Percentiles rank a stretch among this genome's conserved stretches.
Evolutionary conservation across 208 protist species (phyloP).

Genomic region (Leishmania amazonensis): DNA sequence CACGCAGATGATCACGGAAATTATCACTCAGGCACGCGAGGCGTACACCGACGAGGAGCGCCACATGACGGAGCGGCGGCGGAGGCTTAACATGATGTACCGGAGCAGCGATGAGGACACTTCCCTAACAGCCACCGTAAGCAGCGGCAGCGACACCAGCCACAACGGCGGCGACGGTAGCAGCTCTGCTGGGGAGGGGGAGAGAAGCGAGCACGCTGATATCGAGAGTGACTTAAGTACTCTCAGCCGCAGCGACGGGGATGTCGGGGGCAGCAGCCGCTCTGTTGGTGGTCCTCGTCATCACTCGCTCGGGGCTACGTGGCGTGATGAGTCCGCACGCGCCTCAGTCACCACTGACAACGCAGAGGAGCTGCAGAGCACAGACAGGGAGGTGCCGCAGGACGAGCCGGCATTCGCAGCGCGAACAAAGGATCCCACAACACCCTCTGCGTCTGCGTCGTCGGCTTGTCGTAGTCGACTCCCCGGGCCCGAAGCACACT

Average conservation of each 20-base stretch:
- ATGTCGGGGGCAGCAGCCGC: not conserved
- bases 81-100: constrained; percentile 13
- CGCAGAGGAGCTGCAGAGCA: not conserved
- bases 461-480: not conserved
- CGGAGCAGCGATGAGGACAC: constrained; percentile 32
- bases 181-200: not conserved
- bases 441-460: not conserved
- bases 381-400: not conserved
- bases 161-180: not conserved
- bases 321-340: not conserved
- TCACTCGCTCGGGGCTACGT: constrained; percentile 3
- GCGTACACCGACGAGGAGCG: constrained; percentile 38
- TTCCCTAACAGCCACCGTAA: not conserved
- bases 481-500: not conserved
- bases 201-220: not conserved
- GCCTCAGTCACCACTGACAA: not conserved
- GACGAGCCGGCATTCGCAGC: not conserved
- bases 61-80: constrained; percentile 33
- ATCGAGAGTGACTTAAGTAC: constrained; percentile 10
- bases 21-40: constrained; percentile 38
- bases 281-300: not conserved
- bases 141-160: constrained; percentile 11
- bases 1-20: constrained; percentile 38
- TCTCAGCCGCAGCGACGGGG: not conserved
- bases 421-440: not conserved